Evolutionary conservation across 495 filamentous ascomycete species (phyloP), one percentile per base, ranked within the genome.

Genomic region (Tuber aestivum): DNA sequence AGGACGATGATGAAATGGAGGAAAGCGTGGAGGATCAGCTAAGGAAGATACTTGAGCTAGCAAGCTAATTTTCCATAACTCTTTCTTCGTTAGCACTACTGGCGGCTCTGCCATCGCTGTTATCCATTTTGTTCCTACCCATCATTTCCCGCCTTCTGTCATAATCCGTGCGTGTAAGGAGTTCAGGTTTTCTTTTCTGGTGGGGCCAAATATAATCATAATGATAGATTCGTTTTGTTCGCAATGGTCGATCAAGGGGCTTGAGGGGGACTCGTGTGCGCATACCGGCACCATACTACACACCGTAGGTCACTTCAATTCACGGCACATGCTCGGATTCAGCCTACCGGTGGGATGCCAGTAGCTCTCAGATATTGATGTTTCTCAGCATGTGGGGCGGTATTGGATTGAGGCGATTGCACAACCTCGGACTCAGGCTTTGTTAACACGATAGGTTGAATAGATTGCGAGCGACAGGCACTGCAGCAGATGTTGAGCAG

Each of bases 1-100:
- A 81, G 69, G 83, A 82, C 56, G 84, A 85, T 12, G 85, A 84
- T 41, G 87, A 87, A 18, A 80, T 86, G 20, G 85, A 85, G 70
- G 76, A 78, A 74, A 75, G 86, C 70, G 74, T 88, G 50, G 80
- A 84, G 61, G 78, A 72, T 32, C 83, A 84, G 73, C 87, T 70
- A 72, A 79, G 72, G 74, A 61, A 37, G 73, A 65, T 48, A 41
- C 70, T 37, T 77, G 70, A 72, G 41, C 45, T 20, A 42, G 70
- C 65, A 27, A 56, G 20, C 72, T 73, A n/a, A 44, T 27, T 70
- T 35, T 21, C 65, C 70, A 32, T 6, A n/a, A 44, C 48, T 73
- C 40, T 32, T 10, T 75, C 41, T 42, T 20, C 35, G 44, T 41
- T 73, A 16, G 32, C 73, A 40, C 50, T 44, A 27, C 65, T 48